A percentile compares a stretch with the other conserved stretches of the same genome.
Conservation (phyloP, 2,329 filamentous ascomycete species). For the Aspergillus piperis region DNA sequence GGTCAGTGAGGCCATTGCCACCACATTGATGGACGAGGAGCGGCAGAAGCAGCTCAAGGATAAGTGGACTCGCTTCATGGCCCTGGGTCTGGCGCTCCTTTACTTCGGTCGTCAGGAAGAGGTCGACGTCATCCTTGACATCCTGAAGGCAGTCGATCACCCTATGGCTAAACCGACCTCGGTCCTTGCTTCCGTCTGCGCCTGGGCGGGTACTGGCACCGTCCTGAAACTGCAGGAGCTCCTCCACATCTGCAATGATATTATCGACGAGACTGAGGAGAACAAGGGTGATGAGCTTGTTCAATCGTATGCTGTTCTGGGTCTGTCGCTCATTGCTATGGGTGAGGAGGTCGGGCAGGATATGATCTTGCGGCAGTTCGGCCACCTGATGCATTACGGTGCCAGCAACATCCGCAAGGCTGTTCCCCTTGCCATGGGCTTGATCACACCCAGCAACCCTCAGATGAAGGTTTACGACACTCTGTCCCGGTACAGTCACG, state of each 20-base stretch:
- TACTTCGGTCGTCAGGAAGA: slow-evolving; percentile 98
- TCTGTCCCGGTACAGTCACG: slow-evolving; percentile 93
- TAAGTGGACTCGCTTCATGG: slow-evolving; percentile 98
- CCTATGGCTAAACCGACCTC: slow-evolving; percentile 96
- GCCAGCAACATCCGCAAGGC: slow-evolving; percentile 96
- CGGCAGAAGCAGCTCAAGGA: slow-evolving; percentile 87
- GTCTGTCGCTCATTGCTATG: slow-evolving; percentile 93
- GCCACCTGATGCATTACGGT: slow-evolving; percentile 98
- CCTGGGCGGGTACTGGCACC: slow-evolving; percentile 95
- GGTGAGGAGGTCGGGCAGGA: slow-evolving; percentile 98
- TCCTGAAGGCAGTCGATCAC: slow-evolving; percentile 93
- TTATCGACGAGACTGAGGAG: slow-evolving; percentile 89
- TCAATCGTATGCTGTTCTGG: slow-evolving; percentile 93
- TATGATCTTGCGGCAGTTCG: slow-evolving; percentile 97
- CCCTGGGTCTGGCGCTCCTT: slow-evolving; percentile 84
- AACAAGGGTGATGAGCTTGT: slow-evolving; percentile 95
- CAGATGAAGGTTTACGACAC: slow-evolving; percentile 99
- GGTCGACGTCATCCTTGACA: slow-evolving; percentile 97
- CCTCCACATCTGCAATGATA: slow-evolving; percentile 96
- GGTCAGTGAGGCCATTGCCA: slow-evolving; percentile 87
- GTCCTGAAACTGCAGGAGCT: slow-evolving; percentile 97
- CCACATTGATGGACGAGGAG: slow-evolving; percentile 90
- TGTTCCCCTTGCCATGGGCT: slow-evolving; percentile 92
- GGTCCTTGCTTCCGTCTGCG: slow-evolving; percentile 92
- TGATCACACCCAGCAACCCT: slow-evolving; percentile 95